Evolutionary conservation across 2,329 filamentous ascomycete species (phyloP), one percentile per base, ranked within the genome.

Genomic region (Colletotrichum orbiculare): DNA sequence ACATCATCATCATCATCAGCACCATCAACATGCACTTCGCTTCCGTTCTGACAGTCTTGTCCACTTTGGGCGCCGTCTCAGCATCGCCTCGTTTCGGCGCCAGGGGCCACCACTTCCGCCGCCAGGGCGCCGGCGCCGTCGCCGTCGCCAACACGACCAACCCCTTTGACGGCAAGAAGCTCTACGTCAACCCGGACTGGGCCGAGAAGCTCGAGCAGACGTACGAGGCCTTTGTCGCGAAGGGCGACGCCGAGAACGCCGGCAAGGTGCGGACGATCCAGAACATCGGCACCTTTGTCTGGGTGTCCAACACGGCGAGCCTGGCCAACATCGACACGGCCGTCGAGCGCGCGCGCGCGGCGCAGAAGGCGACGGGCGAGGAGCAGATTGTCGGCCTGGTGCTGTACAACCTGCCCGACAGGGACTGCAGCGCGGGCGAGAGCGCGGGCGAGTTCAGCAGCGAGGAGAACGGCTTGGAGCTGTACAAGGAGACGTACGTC

Each of bases 121-220:
- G 63, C 15, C 37, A 47, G n/a, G 9, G 45, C 15, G 5, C 15
- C 47, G 3, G 47, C 48, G 13, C 43, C 43, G 50, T 67, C 37
- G 17, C 47, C 48, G 13, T 37, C 43, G 50, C 67, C 37, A n/a
- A 50, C 45, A 37, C 63, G 7, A 45, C 70, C 54, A 80, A 81
- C 60, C 79, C 85, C 0, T 86, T 88, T 70, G 63, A 75, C 1
- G 80, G 80, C 64, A 82, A 80, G 68, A 79, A 76, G 7, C 74
- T 86, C 34, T 85, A 82, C 69, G 78, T 77, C 65, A 82, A 83
- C 72, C 76, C 78, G n/a, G 68, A 69, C 17, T 83, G 81, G 71
- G 75, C 78, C 11, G 66, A 59, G n/a, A 78, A 81, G 71, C 74
- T 83, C 39, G 74, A 79, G 34, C 64, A 75, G 59, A 81, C 81